Evolutionary conservation across 108 stramenopile species (phyloP).

Genomic region (Fragilaria crotonensis): DNA sequence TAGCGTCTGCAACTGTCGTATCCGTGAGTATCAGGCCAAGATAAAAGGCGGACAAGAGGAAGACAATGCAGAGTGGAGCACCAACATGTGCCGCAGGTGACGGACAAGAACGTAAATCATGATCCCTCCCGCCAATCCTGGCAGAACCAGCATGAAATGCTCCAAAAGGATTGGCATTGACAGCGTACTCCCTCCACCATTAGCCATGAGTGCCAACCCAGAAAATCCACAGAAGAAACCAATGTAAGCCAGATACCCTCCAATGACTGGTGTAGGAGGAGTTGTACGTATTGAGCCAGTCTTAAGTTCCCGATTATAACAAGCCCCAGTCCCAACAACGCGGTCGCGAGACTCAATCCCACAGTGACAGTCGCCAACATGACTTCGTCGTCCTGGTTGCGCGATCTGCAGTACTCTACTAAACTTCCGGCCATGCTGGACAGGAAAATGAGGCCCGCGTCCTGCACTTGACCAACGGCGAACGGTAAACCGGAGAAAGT

Average conservation of each 20-base stretch:
- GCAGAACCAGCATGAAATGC: slow-evolving; percentile 45
- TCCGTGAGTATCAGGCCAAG: slow-evolving; percentile 37
- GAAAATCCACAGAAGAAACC: slow-evolving; percentile 95
- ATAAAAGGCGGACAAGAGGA: slow-evolving; percentile 78
- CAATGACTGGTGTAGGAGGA: slow-evolving; percentile 90
- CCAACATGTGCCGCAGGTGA: slow-evolving; percentile 65
- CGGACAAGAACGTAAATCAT: slow-evolving; percentile 64
- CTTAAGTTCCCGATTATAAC: slow-evolving; percentile 72
- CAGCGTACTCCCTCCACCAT: slow-evolving; percentile 19
- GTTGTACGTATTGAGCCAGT: slow-evolving; percentile 85
- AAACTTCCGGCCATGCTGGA: slow-evolving; percentile 77
- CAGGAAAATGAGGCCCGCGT: slow-evolving; percentile 97
- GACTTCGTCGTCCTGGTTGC: slow-evolving; percentile 33
- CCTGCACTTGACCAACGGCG: slow-evolving; percentile 95
- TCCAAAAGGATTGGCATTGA: slow-evolving; percentile 40
- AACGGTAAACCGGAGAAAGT: slow-evolving; percentile 79
- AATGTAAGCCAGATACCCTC: slow-evolving; percentile 97
- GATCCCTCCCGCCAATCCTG: slow-evolving; percentile 78
- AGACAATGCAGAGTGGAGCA: slow-evolving; percentile 77
- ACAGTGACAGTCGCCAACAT: slow-evolving; percentile 75
- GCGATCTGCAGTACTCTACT: slow-evolving; percentile 37
- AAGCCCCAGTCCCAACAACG: slow-evolving; percentile 76
- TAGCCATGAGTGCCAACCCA: slow-evolving; percentile 75
- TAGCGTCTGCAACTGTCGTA: slow-evolving; percentile 58
- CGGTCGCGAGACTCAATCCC: slow-evolving; percentile 71